Evolutionary conservation across 2,329 filamentous ascomycete species (phyloP).

Genomic region (Pseudocercospora cruenta): DNA sequence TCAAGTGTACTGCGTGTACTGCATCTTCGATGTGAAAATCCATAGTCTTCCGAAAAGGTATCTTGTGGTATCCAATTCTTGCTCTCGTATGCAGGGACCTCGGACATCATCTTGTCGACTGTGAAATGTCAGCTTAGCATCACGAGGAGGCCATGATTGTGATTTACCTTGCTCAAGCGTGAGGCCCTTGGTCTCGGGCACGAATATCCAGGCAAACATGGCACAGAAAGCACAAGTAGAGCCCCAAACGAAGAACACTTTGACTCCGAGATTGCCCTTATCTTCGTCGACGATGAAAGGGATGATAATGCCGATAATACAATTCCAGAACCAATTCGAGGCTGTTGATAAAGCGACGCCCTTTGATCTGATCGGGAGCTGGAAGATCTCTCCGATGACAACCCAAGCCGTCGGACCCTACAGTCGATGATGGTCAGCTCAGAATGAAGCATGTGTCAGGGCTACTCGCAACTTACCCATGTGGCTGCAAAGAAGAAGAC

Average conservation of each 20-base stretch:
- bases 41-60: slow-evolving; percentile 35
- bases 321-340: slow-evolving; percentile 61
- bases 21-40: slow-evolving; percentile 11
- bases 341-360: slow-evolving; percentile 80
- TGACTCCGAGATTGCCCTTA: slow-evolving; percentile 56
- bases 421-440: not conserved
- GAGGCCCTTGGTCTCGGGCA: slow-evolving; percentile 46
- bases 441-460: not conserved
- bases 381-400: slow-evolving; percentile 82
- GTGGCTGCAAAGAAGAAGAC: slow-evolving; percentile 90
- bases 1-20: not conserved
- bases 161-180: slow-evolving; percentile 41
- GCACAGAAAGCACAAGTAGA: slow-evolving; percentile 39
- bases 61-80: slow-evolving; percentile 37
- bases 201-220: slow-evolving; percentile 43
- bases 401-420: slow-evolving; percentile 67
- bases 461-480: slow-evolving; percentile 53
- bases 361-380: slow-evolving; percentile 61
- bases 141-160: too few relatives aligned
- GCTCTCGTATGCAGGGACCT: slow-evolving; percentile 48
- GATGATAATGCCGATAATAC: slow-evolving; percentile 68
- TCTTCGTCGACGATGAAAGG: slow-evolving; percentile 69
- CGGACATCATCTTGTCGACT: slow-evolving; percentile 48
- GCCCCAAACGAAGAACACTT: slow-evolving; percentile 55
- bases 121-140: not conserved